Evolutionary conservation across 2,329 filamentous ascomycete species (phyloP).

Genomic region (Sclerotinia glacialis): DNA sequence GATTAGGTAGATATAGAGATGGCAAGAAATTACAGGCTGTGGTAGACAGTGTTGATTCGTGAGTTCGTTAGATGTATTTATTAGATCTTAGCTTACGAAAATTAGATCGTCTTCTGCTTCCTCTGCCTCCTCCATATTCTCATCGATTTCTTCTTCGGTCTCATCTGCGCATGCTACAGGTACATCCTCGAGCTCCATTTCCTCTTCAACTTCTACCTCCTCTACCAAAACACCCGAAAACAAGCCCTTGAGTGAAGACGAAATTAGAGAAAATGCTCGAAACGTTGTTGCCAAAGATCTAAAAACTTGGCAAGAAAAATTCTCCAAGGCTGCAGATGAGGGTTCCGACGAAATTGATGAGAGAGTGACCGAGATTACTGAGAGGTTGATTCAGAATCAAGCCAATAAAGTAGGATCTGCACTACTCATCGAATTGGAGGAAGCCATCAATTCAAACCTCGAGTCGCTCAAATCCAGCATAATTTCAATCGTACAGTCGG

Average conservation of each 20-base stretch:
- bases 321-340: constrained; percentile 79
- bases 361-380: constrained; percentile 68
- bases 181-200: constrained; percentile 20
- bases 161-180: constrained; percentile 30
- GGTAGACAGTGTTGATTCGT: constrained; percentile 53
- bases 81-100: constrained; percentile 24
- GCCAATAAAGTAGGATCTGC: constrained; percentile 64
- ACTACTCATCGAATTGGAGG: constrained; percentile 66
- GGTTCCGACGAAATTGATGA: constrained; percentile 67
- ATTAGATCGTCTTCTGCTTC: constrained; percentile 36
- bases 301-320: constrained; percentile 82
- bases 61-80: constrained; percentile 29
- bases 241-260: constrained; percentile 45
- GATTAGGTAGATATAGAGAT: constrained; percentile 70
- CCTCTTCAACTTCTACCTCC: constrained; percentile 30
- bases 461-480: constrained; percentile 65
- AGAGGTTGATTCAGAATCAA: constrained; percentile 62
- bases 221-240: constrained; percentile 36
- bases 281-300: constrained; percentile 76
- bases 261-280: constrained; percentile 56
- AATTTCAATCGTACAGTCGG: constrained; percentile 54
- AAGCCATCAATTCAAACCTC: constrained; percentile 62
- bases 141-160: constrained; percentile 35
- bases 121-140: constrained; percentile 33
- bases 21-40: constrained; percentile 61